phyloP scores from a whole-genome alignment of 2,329 filamentous ascomycete genomes.

The Aspergillus tanneri region DNA sequence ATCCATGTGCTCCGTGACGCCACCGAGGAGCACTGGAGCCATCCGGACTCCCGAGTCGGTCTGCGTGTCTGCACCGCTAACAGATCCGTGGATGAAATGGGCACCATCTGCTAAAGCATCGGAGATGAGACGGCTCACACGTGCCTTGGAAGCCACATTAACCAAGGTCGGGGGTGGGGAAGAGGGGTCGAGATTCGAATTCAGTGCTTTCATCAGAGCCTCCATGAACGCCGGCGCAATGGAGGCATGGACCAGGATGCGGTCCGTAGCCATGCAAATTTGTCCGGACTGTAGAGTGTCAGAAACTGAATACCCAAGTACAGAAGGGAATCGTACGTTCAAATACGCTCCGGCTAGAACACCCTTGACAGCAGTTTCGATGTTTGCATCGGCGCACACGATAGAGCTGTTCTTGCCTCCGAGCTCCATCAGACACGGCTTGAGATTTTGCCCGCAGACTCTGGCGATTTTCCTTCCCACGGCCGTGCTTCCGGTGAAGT shows the following conservation, averaged over 20 bases:
- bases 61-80: conserved; percentile 8
- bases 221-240: conserved; percentile 55
- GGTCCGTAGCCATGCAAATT: conserved; percentile 80
- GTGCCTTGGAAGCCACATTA: conserved; percentile 45
- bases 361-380: conserved; percentile 57
- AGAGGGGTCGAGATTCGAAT: conserved; percentile 31
- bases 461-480: conserved; percentile 68
- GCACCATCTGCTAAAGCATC: conserved; percentile 32
- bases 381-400: conserved; percentile 73
- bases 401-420: conserved; percentile 79
- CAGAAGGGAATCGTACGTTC: conserved; percentile 25
- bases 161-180: conserved; percentile 44
- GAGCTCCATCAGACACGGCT: conserved; percentile 75
- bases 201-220: conserved; percentile 46
- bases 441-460: conserved; percentile 67
- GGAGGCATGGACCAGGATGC: conserved; percentile 61
- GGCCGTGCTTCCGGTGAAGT: conserved; percentile 70
- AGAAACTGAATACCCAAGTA: background rate
- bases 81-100: conserved; percentile 31
- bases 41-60: conserved; percentile 43
- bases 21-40: conserved; percentile 65
- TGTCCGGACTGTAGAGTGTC: conserved; percentile 60
- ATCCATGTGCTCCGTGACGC: conserved; percentile 67
- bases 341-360: conserved; percentile 36
- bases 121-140: conserved; percentile 36